Base-by-base conservation (phyloP, 331 rosid species). In the Arachis monticola region DNA sequence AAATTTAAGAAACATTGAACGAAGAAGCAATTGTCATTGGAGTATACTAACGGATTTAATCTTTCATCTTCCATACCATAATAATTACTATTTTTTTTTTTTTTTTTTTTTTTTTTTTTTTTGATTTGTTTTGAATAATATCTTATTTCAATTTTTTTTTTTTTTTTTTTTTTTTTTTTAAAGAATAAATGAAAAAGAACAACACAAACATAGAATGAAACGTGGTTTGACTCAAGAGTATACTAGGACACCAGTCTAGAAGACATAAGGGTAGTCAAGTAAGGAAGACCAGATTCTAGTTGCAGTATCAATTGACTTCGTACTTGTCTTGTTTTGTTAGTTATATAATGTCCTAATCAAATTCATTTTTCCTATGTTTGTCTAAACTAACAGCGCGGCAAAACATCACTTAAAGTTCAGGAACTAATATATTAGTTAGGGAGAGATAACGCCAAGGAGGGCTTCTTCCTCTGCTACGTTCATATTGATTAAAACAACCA, bases 311-410 rank as follows among this genome's bases (percentile, higher is more conserved):
- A 50, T n/a, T n/a, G 50, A 3, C 8, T 8, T 5, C 22, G 31
- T 8, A 59, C n/a, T n/a, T n/a, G n/a, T n/a, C n/a, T n/a, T n/a
- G n/a, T n/a, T n/a, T n/a, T n/a, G n/a, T n/a, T n/a, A n/a, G n/a
- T n/a, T n/a, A n/a, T n/a, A 27, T 6, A 59, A 30, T 59, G 38
- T 35, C 38, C 13, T 2, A 30, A 30, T 13, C 40, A 30, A 35
- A 60, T 60, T 47, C 40, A 11, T 60, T 72, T 50, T 58, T 47
- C 60, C 38, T 5, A 47, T 65, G 77, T 9, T n/a, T 38, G 40
- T 7, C 12, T 11, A 57, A 57, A 22, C 3, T 27, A 57, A 22
- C 12, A 57, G 22, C 27, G 35, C n/a, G n/a, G 61, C 11, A 2
- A 7, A 57, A 11, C 38, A 17, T n/a, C n/a, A n/a, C n/a, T n/a